These are phyloP conservation scores for Colletotrichum sp. DNA, from an alignment of 2,329 filamentous ascomycete genomes.

Conservation along the genomic window DNA sequence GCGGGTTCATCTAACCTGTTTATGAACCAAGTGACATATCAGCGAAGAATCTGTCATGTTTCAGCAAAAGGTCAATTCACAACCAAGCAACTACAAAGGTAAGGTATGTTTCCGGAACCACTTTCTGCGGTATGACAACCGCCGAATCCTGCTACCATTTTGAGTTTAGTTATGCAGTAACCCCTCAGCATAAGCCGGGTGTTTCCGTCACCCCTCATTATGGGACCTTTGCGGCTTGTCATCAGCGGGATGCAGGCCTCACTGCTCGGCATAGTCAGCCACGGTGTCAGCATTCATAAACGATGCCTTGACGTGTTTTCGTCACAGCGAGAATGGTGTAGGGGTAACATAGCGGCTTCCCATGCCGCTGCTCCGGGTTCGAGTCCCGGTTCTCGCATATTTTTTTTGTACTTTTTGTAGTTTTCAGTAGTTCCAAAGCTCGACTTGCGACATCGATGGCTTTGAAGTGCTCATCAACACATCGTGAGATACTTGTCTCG, in stretches of 20 bases:
- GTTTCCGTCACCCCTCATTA: neutral
- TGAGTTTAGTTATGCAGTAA: neutral
- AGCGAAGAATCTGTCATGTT: neutral
- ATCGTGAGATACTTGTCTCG: neutral
- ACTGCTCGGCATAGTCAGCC: neutral
- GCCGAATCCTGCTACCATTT: neutral
- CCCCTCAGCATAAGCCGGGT: neutral
- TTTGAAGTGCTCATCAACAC: neutral
- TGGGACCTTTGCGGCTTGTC: neutral
- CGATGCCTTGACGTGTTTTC: rapidly evolving
- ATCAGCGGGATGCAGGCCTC: neutral
- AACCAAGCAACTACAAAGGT: neutral
- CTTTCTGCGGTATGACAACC: neutral
- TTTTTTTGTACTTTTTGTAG: neutral
- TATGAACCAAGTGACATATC: neutral
- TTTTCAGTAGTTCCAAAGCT: too few species aligned
- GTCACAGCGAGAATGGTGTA: constrained; percentile 6
- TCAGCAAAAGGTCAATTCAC: neutral
- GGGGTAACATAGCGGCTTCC: constrained; percentile 20
- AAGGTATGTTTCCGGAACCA: neutral
- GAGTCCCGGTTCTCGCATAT: constrained; percentile 8
- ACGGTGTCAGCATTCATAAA: neutral
- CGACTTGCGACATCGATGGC: neutral
- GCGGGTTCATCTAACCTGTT: neutral
- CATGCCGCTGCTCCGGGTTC: constrained; percentile 8